Evolutionary conservation across 176 grass and related monocot genomes (phyloP), one percentile per base, ranked within the genome.

Genomic region (Olyra latifolia): DNA sequence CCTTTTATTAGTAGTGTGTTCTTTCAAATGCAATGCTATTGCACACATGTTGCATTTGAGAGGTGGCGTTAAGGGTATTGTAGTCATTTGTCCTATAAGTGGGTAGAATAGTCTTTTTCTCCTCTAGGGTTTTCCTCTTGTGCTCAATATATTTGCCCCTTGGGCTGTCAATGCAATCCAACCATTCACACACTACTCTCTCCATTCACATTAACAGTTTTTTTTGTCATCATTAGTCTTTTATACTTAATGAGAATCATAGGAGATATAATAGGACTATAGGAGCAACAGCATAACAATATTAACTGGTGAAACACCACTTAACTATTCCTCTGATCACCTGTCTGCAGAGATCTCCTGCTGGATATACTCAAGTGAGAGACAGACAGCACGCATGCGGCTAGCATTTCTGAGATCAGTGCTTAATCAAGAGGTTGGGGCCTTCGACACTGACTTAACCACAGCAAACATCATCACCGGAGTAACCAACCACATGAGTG

Each of bases 331-430:
- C 17, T 64, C 19, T 59, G 5, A 66, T 57, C 49, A 74, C 52
- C 53, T 30, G 19, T 20, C 17, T 60, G 41, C 72, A 89, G 88
- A 89, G 62, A 85, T 82, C 30, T 85, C 83, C 20, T 89, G 88
- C 49, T 86, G 83, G 83, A 89, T 89, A 83, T 78, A 89, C 47
- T 45, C 88, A 7, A 82, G 88, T 50, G 88, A 85, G 60, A 85
- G 83, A 72, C 88, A 89, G 39, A 15, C 82, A 71, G 83, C 78
- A 44, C 78, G 78, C 16, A 58, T 89, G 78, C 74, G 82, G 69
- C 38, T 89, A 23, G 88, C 67, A 29, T 89, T 67, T 57, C 71
- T 82, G 55, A 78, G 53, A 73, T 75, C 88, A 41, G 78, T 86
- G n/a, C 88, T 89, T 17, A 70, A 64, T 64, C 88, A 89, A 81